phyloP scores from a whole-genome alignment of 2,329 filamentous ascomycete genomes.

The Coleophoma eucalyptorum region DNA sequence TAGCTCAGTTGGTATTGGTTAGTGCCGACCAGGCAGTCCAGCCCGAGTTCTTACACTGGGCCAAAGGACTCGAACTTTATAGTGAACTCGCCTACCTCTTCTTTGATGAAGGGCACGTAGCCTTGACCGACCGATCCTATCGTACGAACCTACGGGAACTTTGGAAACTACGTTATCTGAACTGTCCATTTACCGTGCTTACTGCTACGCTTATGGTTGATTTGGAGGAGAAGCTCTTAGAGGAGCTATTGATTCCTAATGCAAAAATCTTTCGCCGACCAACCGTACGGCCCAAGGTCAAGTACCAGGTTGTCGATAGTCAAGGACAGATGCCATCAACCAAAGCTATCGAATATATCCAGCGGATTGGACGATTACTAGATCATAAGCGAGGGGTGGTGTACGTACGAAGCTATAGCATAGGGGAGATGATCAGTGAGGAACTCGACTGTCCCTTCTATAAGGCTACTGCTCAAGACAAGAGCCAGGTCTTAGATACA shows the following conservation, averaged over 20 bases:
- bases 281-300: neutral
- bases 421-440: neutral
- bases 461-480: slow-evolving; percentile 1
- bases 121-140: slow-evolving; percentile 3
- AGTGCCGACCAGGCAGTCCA: slow-evolving; percentile 3
- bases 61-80: slow-evolving; percentile 1
- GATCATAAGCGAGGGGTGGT: neutral
- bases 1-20: slow-evolving; percentile 1
- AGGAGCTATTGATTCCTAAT: neutral
- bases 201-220: neutral
- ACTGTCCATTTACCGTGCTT: slow-evolving; percentile 4
- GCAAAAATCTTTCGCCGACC: neutral
- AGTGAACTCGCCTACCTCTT: slow-evolving; percentile 2
- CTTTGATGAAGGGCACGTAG: slow-evolving; percentile 6
- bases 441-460: slow-evolving; percentile 3
- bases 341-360: neutral
- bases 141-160: slow-evolving; percentile 1
- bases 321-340: neutral
- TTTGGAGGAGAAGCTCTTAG: neutral
- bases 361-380: neutral
- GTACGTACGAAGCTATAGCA: slow-evolving; percentile 3
- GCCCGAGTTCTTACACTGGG: slow-evolving; percentile 1
- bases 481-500: neutral
- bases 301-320: neutral
- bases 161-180: slow-evolving; percentile 3